Evolutionary conservation across 2,329 filamentous ascomycete species (phyloP).

Genomic region (Hypoxylon sp.): DNA sequence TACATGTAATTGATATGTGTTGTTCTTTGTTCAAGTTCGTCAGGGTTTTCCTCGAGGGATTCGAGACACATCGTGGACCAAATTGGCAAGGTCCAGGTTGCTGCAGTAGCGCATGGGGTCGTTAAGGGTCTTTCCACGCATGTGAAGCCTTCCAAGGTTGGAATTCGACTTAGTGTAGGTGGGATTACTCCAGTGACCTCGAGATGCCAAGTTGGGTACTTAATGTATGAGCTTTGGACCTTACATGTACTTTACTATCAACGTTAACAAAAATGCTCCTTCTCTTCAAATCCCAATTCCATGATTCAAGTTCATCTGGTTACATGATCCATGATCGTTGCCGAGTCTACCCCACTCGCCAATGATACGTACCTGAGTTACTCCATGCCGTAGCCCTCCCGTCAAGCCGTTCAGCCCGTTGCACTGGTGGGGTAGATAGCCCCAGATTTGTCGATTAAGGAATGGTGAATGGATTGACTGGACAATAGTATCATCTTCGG

Average conservation of each 20-base stretch:
- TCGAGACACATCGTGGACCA: neutral
- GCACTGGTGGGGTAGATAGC: slow-evolving; percentile 10
- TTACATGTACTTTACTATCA: neutral
- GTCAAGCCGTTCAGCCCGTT: slow-evolving; percentile 3
- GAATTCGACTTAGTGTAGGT: too few relatives aligned
- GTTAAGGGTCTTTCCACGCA: neutral
- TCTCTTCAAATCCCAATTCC: neutral
- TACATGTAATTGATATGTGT: neutral
- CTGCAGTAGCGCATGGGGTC: neutral
- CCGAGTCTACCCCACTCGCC: slow-evolving; percentile 14
- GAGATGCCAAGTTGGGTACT: neutral
- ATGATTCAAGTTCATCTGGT: neutral
- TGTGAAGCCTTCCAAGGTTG: neutral
- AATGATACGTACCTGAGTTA: slow-evolving; percentile 9
- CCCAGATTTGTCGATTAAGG: neutral
- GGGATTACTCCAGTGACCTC: too few relatives aligned
- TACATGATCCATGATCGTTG: slow-evolving; percentile 1
- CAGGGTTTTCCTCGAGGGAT: neutral
- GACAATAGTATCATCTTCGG: neutral
- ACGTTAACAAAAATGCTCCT: neutral
- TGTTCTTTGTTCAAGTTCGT: neutral
- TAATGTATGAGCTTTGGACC: neutral
- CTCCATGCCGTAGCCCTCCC: slow-evolving; percentile 22
- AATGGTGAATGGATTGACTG: neutral
- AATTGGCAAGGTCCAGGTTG: neutral